These are phyloP conservation scores for Detonula confervacea DNA, from an alignment of 352 stramenopile species.

Conservation along the genomic window DNA sequence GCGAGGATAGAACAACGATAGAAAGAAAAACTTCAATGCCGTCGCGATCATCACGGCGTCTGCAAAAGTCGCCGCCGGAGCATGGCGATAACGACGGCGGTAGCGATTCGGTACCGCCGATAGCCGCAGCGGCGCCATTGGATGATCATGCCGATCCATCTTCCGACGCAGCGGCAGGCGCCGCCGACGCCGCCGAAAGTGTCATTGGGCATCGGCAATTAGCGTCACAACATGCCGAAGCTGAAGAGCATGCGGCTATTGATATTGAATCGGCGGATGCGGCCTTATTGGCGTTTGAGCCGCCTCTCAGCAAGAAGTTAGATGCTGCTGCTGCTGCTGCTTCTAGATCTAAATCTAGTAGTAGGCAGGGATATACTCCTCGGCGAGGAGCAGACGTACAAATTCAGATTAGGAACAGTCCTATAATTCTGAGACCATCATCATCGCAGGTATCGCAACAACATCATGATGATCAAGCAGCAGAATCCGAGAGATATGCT, in stretches of 20 bases:
- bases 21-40: too few species aligned
- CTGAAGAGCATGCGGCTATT: background rate
- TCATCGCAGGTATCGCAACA: background rate
- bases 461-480: background rate
- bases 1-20: background rate
- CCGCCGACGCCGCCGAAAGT: background rate
- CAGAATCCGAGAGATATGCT: too few species aligned
- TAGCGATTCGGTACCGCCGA: background rate
- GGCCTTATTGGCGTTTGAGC: conserved; percentile 4
- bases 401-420: background rate
- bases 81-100: background rate
- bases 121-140: background rate
- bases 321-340: too few species aligned
- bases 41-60: background rate
- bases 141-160: background rate
- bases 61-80: background rate
- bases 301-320: background rate
- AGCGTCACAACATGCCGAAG: background rate
- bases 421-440: too few species aligned
- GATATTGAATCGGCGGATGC: background rate
- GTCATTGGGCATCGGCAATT: background rate
- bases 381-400: background rate
- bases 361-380: background rate
- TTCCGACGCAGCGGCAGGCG: background rate
- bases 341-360: too few species aligned